phyloP scores from a whole-genome alignment of 306 rosid genomes.

The Sophora flavescens region DNA sequence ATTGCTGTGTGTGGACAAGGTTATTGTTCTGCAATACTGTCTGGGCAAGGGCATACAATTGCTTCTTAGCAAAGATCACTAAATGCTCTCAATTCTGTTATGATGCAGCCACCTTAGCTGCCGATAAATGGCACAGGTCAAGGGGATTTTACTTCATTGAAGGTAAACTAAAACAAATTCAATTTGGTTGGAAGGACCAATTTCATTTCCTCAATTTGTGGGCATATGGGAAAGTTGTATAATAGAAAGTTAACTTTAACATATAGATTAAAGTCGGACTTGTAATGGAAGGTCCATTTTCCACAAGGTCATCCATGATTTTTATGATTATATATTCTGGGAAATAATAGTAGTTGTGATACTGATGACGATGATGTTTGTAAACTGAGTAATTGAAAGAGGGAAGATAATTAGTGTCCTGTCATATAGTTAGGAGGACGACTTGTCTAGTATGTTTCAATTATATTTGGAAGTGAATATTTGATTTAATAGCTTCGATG shows the following conservation, averaged over 20 bases:
- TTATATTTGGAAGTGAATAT: slow-evolving; percentile 13
- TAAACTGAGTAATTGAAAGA: not conserved
- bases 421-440: not conserved
- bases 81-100: slow-evolving; percentile 26
- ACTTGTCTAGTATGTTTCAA: not conserved
- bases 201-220: slow-evolving; percentile 42
- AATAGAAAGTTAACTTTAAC: slow-evolving; percentile 37
- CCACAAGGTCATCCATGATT: slow-evolving; percentile 40
- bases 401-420: slow-evolving; percentile 9
- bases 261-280: slow-evolving; percentile 46
- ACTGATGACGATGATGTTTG: not conserved
- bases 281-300: slow-evolving; percentile 46
- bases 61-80: slow-evolving; percentile 17
- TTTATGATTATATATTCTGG: slow-evolving; percentile 23
- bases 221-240: slow-evolving; percentile 46
- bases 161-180: slow-evolving; percentile 40
- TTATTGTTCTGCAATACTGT: slow-evolving; percentile 25
- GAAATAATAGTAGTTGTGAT: slow-evolving; percentile 38
- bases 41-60: slow-evolving; percentile 11
- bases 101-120: slow-evolving; percentile 16
- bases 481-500: not conserved
- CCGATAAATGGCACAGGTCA: slow-evolving; percentile 17
- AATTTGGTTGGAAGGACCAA: slow-evolving; percentile 43
- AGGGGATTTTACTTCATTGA: slow-evolving; percentile 23
- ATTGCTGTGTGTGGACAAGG: not conserved